Conservation (phyloP, 2,329 filamentous ascomycete species). For the Aulographum hederae region DNA sequence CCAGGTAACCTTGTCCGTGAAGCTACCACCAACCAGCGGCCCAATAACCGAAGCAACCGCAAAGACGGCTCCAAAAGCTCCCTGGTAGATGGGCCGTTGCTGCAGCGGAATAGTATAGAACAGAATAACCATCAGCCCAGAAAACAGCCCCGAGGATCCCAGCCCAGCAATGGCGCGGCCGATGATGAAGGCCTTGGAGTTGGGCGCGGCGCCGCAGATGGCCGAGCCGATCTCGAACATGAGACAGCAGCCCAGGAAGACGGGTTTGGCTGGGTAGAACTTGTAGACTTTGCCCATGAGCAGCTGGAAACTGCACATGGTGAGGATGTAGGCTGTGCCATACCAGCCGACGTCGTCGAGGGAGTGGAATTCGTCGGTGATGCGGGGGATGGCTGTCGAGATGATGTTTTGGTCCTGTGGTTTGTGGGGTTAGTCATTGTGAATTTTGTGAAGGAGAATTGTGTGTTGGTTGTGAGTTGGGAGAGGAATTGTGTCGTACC, state of each 20-base stretch:
- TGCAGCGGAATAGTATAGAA: conserved; percentile 21
- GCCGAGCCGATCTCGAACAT: conserved; percentile 7
- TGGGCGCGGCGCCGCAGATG: conserved; percentile 6
- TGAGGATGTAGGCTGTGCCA: conserved; percentile 22
- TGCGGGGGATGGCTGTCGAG: conserved; percentile 27
- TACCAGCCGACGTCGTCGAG: conserved; percentile 29
- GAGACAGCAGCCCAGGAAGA: conserved; percentile 3
- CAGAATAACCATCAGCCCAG: conserved; percentile 22
- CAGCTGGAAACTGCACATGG: conserved; percentile 15
- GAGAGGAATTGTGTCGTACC: too few relatives aligned
- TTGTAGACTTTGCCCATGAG: conserved; percentile 6
- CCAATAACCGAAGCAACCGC: conserved; percentile 19
- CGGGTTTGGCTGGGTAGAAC: conserved; percentile 5
- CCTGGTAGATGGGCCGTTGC: conserved; percentile 19
- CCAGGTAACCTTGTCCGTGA: conserved; percentile 23
- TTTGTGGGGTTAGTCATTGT: too few relatives aligned
- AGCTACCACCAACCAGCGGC: conserved; percentile 23
- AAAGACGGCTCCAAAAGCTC: conserved; percentile 18
- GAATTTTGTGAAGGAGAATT: too few relatives aligned
- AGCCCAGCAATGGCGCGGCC: conserved; percentile 22
- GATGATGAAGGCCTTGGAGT: conserved; percentile 17
- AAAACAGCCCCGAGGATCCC: conserved; percentile 21
- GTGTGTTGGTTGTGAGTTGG: too few relatives aligned
- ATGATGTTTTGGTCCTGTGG: conserved; percentile 31
- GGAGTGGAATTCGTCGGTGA: conserved; percentile 28